Conservation (phyloP, 2,329 filamentous ascomycete genomes). For the Fusarium burgessii region DNA sequence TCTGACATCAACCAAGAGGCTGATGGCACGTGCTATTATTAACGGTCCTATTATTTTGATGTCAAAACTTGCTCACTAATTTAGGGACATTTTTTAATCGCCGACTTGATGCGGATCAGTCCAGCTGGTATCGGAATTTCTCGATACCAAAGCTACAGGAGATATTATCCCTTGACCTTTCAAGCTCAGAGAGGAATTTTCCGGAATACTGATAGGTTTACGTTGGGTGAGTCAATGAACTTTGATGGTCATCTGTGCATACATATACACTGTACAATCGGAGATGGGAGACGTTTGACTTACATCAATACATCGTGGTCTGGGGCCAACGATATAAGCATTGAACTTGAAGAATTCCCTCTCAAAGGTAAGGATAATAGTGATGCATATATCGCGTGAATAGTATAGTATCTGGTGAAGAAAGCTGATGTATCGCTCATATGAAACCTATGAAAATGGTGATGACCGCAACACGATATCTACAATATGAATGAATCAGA, state of each 20-base stretch:
- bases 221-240: not conserved
- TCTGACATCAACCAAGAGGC: slow-evolving; percentile 14
- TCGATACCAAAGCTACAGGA: slow-evolving; percentile 12
- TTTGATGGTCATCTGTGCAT: slow-evolving; percentile 10
- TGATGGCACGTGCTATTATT: slow-evolving; percentile 10
- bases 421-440: not conserved
- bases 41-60: slow-evolving; percentile 25
- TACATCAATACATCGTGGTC: slow-evolving; percentile 12
- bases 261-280: not conserved
- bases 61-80: not conserved
- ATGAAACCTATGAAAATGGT: too few relatives aligned
- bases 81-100: not conserved
- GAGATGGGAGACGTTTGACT: slow-evolving; percentile 4
- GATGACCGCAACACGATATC: not conserved
- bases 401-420: not conserved
- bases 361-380: not conserved
- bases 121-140: slow-evolving; percentile 12
- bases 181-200: not conserved
- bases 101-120: slow-evolving; percentile 12
- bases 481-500: not conserved
- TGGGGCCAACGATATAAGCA: not conserved
- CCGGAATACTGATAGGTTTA: not conserved
- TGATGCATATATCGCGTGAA: not conserved
- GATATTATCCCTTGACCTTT: not conserved
- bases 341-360: not conserved